Evolutionary conservation across 345 rosid species (phyloP), one percentile per base, ranked within the genome.

Genomic region (Pseudoturritis turrita): DNA sequence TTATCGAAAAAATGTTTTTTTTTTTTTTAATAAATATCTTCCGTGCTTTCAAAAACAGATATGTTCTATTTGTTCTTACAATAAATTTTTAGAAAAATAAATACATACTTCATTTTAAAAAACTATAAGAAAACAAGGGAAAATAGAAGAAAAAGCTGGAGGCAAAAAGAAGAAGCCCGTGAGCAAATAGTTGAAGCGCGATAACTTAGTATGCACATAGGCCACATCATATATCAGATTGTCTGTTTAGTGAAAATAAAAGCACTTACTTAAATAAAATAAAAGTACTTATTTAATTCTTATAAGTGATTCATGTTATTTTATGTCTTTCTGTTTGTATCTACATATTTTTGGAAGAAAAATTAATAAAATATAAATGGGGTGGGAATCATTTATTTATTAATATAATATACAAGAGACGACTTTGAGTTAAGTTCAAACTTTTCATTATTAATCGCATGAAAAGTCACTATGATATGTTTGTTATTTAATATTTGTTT

Each of bases 351-450:
- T 21, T 47, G 31, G 40, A 46, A 47, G 12, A 57, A 15, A 5
- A 6, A 37, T 47, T 6, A 43, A 21, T 41, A 29, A 52, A 31
- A 37, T 46, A 60, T 19, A 39, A 26, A 33, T 10, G 64, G 47
- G 39, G 12, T 29, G 28, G 56, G 40, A 12, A n/a, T 8, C 40
- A 3, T 41, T 51, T 21, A 31, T 19, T 70, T 62, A 62, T 10
- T 72, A 50, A 28, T 55, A 46, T 46, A 23, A 4, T 3, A n/a
- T n/a, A n/a, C n/a, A n/a, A n/a, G 37, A 66, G 73, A 67, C 62
- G 70, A 75, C 78, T 60, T 75, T 75, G 64, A 75, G 41, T 68
- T 60, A 52, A 75, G 74, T 61, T 75, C 43, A 68, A 68, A 61
- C 64, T 60, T 60, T 60, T 75, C 5, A 75, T 75, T 17, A 68